Conservation (phyloP, 2,329 filamentous ascomycete species). For the Verticillium tricorpus region DNA sequence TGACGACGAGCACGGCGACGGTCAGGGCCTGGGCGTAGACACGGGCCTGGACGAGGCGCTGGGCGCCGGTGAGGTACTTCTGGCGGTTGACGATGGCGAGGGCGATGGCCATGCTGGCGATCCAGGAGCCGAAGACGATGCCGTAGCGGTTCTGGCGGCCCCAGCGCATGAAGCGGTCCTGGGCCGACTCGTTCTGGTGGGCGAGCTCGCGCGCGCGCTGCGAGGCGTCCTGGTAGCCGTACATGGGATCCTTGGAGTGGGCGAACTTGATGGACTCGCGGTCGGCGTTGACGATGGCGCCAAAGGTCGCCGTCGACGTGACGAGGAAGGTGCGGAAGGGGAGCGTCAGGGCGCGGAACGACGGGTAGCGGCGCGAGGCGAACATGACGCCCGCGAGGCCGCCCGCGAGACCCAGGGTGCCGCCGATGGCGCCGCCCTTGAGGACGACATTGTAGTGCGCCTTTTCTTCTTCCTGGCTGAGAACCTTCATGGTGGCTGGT, state of each 20-base stretch:
- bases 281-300: conserved; percentile 85
- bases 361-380: conserved; percentile 67
- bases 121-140: conserved; percentile 79
- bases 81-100: conserved; percentile 74
- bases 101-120: conserved; percentile 72
- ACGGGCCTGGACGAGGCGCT: conserved; percentile 92
- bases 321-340: conserved; percentile 91
- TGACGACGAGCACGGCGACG: conserved; percentile 75
- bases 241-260: conserved; percentile 61
- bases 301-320: conserved; percentile 76
- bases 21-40: conserved; percentile 91
- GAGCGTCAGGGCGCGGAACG: conserved; percentile 76
- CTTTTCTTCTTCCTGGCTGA: conserved; percentile 88
- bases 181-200: conserved; percentile 49
- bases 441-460: conserved; percentile 80
- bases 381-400: conserved; percentile 65
- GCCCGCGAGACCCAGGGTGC: conserved; percentile 59
- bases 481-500: conserved; percentile 75
- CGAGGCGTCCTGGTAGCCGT: conserved; percentile 60
- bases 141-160: conserved; percentile 78
- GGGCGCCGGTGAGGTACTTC: conserved; percentile 65
- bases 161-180: conserved; percentile 65
- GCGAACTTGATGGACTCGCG: conserved; percentile 63
- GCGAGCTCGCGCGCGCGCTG: conserved; percentile 51
- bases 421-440: conserved; percentile 73